Evolutionary conservation across 257 asterid species (phyloP), one percentile per base, ranked within the genome.

Genomic region (Eucommia ulmoides): DNA sequence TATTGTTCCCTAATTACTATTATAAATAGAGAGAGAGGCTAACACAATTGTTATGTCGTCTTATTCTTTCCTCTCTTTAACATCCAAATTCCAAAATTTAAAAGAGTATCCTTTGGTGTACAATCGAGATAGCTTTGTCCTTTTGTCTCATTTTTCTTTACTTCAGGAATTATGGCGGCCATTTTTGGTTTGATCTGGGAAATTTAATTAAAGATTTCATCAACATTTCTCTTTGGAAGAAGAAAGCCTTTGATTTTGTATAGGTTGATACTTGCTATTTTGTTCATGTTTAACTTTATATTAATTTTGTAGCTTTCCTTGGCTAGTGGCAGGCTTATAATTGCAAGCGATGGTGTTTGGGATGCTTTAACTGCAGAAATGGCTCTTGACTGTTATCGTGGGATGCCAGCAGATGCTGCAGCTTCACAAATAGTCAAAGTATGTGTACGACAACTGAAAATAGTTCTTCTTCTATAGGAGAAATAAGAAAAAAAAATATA

Each of bases 261-360:
- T 15, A 18, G 2, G 44, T 6, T 18, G 11, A 35, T 35, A 4
- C 11, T 35, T 6, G 44, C 16, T 35, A 35, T 35, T 35, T 35
- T 35, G 2, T 35, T 35, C 16, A 11, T 35, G 44, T 3, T 35
- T 3, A 35, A 3, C 2, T 11, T 35, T 11, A 35, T 18, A 18
- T 44, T 33, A 41, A 49, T 33, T 65, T 45, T 68, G 74, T 93
- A 91, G 99, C 73, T 91, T 46, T 66, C 99, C 41, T 62, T 94
- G 16, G 77, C 80, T 16, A 96, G 99, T 59, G 99, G 99, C 53
- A 77, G 96, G 74, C 77, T 91, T 51, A 67, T 91, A 23, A 69
- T 91, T 74, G 77, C 97, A 41, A 91, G 99, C 24, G 99, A 91
- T 20, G 99, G 99, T 55, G 99, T 91, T 70, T 91, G 99, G 99